phyloP scores from a whole-genome alignment of 1,139 yeast species.

The Debaryomyces sp. region DNA sequence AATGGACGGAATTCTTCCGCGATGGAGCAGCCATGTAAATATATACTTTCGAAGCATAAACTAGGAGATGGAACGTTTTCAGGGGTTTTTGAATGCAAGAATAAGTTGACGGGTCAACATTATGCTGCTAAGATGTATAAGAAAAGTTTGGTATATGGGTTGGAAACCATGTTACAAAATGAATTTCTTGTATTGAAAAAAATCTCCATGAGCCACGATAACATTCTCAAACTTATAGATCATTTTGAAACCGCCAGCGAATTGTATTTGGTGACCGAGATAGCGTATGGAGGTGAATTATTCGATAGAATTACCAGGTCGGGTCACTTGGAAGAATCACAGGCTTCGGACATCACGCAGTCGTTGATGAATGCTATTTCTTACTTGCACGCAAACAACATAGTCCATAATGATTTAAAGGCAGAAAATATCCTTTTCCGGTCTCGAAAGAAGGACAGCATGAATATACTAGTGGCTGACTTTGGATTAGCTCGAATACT shows the following conservation, averaged over 20 bases:
- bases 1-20: conserved; percentile 6
- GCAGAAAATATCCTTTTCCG: conserved; percentile 44
- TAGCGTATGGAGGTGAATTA: conserved; percentile 72
- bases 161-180: conserved; percentile 46
- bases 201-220: conserved; percentile 48
- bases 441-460: conserved; percentile 19
- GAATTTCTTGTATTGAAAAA: conserved; percentile 57
- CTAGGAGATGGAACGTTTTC: conserved; percentile 46
- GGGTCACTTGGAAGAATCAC: conserved; percentile 41
- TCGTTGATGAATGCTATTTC: conserved; percentile 33
- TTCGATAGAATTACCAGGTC: conserved; percentile 59
- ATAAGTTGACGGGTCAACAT: conserved; percentile 31
- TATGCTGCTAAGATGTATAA: conserved; percentile 44
- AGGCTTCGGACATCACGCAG: conserved; percentile 46
- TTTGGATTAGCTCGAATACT: conserved; percentile 61
- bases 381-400: conserved; percentile 32
- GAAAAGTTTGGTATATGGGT: conserved; percentile 37
- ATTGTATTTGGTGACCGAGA: conserved; percentile 64
- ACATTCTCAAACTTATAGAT: conserved; percentile 63
- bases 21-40: conserved; percentile 30
- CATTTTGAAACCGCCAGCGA: conserved; percentile 67
- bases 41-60: conserved; percentile 30
- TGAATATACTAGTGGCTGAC: conserved; percentile 66
- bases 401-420: conserved; percentile 48
- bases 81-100: conserved; percentile 42